A percentile compares a stretch with the other conserved stretches of the same genome.
Evolutionary conservation across 805 yeast species (phyloP).

Genomic region (Wickerhamomyces chambardii): DNA sequence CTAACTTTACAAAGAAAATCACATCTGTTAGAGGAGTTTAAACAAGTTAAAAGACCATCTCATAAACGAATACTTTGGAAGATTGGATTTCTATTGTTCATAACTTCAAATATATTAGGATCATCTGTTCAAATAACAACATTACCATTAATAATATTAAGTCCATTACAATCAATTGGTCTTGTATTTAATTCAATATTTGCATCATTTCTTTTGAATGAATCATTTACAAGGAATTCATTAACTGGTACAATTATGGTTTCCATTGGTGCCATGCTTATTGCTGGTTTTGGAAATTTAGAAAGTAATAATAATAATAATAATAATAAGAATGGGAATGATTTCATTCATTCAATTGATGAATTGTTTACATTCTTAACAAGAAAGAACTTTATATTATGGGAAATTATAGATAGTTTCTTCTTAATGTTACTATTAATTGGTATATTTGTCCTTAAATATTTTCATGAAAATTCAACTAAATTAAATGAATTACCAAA

Average conservation of each 20-base stretch:
- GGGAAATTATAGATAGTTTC: conserved; percentile 37
- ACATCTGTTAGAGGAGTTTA: conserved; percentile 39
- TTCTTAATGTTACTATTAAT: conserved; percentile 19
- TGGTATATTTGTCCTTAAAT: conserved; percentile 17
- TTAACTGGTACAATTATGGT: conserved; percentile 60
- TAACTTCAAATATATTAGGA: conserved; percentile 70
- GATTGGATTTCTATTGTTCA: conserved; percentile 60
- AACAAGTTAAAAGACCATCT: conserved; percentile 20
- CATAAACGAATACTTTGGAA: conserved; percentile 59
- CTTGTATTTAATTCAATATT: conserved; percentile 79
- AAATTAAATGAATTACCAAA: background rate
- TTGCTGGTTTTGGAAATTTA: conserved; percentile 64
- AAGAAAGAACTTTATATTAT: conserved; percentile 40
- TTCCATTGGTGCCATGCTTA: conserved; percentile 64
- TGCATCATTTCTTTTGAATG: conserved; percentile 59
- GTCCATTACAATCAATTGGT: conserved; percentile 82
- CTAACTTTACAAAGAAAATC: conserved; percentile 76
- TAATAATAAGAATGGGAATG: too few species aligned
- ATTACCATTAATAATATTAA: conserved; percentile 67
- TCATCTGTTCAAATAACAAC: conserved; percentile 79
- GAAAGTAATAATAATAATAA: conserved; percentile 26
- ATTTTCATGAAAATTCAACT: conserved; percentile 2
- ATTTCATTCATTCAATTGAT: conserved; percentile 32
- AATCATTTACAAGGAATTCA: conserved; percentile 50
- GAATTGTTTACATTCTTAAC: conserved; percentile 33